Evolutionary conservation across 2,329 filamentous ascomycete species (phyloP), one percentile per base, ranked within the genome.

Genomic region (Xylaria sp.): DNA sequence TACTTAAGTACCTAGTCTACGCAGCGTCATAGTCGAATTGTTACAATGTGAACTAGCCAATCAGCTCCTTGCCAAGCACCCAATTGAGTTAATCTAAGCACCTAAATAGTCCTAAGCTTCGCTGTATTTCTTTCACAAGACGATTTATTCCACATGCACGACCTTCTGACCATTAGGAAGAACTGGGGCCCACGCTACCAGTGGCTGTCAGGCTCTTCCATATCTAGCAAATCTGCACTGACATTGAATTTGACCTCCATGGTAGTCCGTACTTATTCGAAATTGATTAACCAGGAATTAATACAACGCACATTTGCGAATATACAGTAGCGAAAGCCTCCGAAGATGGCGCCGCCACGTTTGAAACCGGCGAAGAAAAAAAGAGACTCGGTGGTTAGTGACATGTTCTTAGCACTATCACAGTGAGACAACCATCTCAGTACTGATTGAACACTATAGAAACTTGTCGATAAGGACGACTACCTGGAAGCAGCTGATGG

Each of bases 401-500:
- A 26, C 13, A 4, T 54, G 6, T 38, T 49, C 61, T 48, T 62
- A 31, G 15, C 31, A 66, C n/a, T 4, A 23, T 36, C 10, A 11
- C 17, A 23, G 20, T 9, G 4, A 61, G 38, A 63, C 0, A 49
- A 54, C 23, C 56, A n/a, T 13, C 10, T 58, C 17, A 13, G 53
- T 66, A 56, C 59, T 68, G 46, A 70, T 40, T 54, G 17, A 15
- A 33, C 36, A 44, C 33, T 11, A 36, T 59, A 89, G 81, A 82
- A 81, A 20, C 87, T 89, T 5, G 83, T 87, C 65, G 88, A 87
- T 1, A 88, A 88, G 60, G 90, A 92, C 80, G 90, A 92, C 71
- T 93, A 88, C 74, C 84, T 92, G 61, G 89, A 88, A 85, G 87
- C 85, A 28, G 91, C 90, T 11, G 90, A 92, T 63, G 87, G 90